These are phyloP conservation scores for Collybia nuda DNA, from an alignment of 768 basidiomycete genomes.

Conservation along the genomic window DNA sequence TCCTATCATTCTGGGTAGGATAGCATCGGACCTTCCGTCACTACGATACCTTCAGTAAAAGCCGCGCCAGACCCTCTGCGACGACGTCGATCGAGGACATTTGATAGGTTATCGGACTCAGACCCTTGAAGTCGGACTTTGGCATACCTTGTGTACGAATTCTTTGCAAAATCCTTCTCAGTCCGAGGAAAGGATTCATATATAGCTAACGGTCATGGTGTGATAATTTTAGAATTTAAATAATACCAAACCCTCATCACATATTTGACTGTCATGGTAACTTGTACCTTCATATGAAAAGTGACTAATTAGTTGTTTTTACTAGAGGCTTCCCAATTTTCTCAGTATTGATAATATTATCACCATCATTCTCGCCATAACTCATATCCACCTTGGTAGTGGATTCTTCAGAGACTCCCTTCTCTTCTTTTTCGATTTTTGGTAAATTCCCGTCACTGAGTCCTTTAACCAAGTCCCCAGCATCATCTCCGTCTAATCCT, in stretches of 20 bases:
- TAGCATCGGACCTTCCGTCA: slow-evolving; percentile 27
- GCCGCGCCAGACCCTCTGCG: slow-evolving; percentile 34
- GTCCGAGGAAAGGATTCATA: neutral
- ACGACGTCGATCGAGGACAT: slow-evolving; percentile 44
- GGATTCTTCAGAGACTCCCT: slow-evolving; percentile 3
- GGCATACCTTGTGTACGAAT: neutral
- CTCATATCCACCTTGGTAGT: neutral
- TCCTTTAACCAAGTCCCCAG: slow-evolving; percentile 70
- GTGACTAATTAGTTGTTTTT: no score
- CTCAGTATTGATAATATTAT: neutral
- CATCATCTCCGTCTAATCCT: slow-evolving; percentile 76
- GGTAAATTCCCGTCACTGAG: slow-evolving; percentile 35
- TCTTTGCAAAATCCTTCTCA: neutral
- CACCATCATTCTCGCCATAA: no score
- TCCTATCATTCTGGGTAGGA: no score
- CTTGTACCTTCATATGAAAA: no score
- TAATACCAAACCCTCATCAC: no score
- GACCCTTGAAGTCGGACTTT: slow-evolving; percentile 18
- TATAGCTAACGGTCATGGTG: no score
- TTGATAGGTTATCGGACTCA: slow-evolving; percentile 28
- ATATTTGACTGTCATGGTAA: no score
- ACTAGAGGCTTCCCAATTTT: neutral
- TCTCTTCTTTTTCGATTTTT: slow-evolving; percentile 13
- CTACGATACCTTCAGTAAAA: slow-evolving; percentile 29
- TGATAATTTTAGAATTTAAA: no score